Conservation (phyloP, 805 yeast species). For the Myxozyma monticola region DNA sequence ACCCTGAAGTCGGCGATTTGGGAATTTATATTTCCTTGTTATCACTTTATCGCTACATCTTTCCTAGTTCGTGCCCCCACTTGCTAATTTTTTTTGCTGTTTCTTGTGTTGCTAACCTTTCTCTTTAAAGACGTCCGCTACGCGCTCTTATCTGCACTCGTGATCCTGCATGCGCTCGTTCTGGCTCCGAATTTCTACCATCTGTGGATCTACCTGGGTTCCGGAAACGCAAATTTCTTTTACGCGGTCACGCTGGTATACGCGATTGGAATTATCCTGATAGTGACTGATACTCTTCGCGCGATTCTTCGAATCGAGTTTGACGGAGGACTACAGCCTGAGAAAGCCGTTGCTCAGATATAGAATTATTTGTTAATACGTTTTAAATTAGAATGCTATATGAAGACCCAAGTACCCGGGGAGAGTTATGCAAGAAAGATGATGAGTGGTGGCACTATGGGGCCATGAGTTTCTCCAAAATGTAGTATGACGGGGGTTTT, state of each 20-base stretch:
- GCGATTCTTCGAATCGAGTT: slow-evolving; percentile 70
- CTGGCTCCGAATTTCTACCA: slow-evolving; percentile 88
- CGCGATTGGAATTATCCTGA: slow-evolving; percentile 64
- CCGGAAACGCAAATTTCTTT: slow-evolving; percentile 94
- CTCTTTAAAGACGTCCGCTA: slow-evolving; percentile 42
- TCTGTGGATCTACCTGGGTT: slow-evolving; percentile 90
- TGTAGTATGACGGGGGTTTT: slow-evolving; percentile 27
- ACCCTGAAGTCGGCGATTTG: slow-evolving; percentile 81
- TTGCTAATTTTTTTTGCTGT: neutral
- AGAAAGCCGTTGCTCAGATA: slow-evolving; percentile 50
- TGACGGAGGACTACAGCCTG: slow-evolving; percentile 45
- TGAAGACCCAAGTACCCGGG: too few relatives aligned
- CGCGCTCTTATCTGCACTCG: slow-evolving; percentile 51
- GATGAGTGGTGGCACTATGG: too few relatives aligned
- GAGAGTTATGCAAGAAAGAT: too few relatives aligned
- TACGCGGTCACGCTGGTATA: slow-evolving; percentile 88
- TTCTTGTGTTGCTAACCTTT: slow-evolving; percentile 13
- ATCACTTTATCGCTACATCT: slow-evolving; percentile 50
- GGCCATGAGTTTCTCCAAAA: slow-evolving; percentile 19
- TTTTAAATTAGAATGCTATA: neutral
- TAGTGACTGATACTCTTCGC: slow-evolving; percentile 80
- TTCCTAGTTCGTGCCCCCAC: slow-evolving; percentile 16
- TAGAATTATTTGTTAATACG: slow-evolving; percentile 38
- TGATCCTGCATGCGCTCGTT: slow-evolving; percentile 57
- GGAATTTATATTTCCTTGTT: slow-evolving; percentile 53